Conservation (phyloP, 345 rosid species). For the Fremontodendron californicum region DNA sequence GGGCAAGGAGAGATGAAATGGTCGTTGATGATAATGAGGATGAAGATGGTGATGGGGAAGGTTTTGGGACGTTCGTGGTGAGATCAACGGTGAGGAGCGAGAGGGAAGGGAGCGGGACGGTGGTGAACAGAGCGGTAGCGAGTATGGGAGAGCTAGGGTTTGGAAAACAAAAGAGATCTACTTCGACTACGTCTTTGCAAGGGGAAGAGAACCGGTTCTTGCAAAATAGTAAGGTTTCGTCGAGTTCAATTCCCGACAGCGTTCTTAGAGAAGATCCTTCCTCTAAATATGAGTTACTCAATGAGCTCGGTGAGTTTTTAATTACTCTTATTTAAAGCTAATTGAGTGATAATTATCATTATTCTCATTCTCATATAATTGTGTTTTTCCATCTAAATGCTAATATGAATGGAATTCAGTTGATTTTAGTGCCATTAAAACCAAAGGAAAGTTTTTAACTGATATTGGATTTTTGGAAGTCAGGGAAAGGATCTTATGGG, state of each 20-base stretch:
- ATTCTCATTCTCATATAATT: background rate
- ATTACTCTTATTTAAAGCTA: background rate
- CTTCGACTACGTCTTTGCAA: conserved; percentile 41
- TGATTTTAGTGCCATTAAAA: background rate
- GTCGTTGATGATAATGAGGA: conserved; percentile 2
- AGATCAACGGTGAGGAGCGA: conserved; percentile 33
- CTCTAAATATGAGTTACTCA: conserved; percentile 88
- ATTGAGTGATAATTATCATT: background rate
- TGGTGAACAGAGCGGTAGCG: conserved; percentile 56
- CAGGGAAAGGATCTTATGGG: conserved; percentile 99
- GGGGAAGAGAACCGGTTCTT: conserved; percentile 43
- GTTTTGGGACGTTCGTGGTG: conserved; percentile 85
- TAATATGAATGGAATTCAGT: background rate
- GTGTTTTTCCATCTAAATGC: background rate
- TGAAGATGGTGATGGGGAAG: conserved; percentile 41
- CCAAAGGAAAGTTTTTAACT: background rate
- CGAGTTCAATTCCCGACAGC: conserved; percentile 84
- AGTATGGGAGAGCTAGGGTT: conserved; percentile 55
- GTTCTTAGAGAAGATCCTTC: conserved; percentile 87
- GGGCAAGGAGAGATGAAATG: conserved; percentile 18
- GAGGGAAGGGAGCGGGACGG: conserved; percentile 33
- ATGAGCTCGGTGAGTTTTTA: conserved; percentile 69
- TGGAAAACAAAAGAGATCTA: conserved; percentile 46
- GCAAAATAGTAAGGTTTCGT: conserved; percentile 57
- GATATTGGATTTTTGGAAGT: conserved; percentile 21